Conservation (phyloP, 2,329 filamentous ascomycete species). For the Penicillium sp. region DNA sequence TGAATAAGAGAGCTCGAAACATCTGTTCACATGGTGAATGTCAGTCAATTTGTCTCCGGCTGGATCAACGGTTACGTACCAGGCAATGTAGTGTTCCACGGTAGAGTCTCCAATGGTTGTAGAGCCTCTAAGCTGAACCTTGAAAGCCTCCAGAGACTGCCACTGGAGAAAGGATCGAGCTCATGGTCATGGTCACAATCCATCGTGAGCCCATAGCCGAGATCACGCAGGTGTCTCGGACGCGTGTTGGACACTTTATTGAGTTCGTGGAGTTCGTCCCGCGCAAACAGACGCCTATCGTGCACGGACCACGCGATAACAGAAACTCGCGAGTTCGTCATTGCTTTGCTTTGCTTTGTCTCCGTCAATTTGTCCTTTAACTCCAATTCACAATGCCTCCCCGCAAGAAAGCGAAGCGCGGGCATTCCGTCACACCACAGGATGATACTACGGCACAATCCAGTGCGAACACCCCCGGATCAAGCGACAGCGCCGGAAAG, state of each 20-base stretch:
- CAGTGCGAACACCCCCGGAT: constrained; percentile 25
- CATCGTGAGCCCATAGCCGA: constrained; percentile 25
- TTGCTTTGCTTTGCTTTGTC: not conserved
- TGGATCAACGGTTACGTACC: constrained; percentile 22
- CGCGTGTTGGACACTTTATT: constrained; percentile 6
- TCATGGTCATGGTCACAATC: constrained; percentile 22
- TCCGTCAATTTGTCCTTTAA: not conserved
- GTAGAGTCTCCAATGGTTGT: constrained; percentile 34
- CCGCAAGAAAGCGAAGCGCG: constrained; percentile 60
- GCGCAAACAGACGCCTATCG: constrained; percentile 19
- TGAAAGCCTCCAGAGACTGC: constrained; percentile 37
- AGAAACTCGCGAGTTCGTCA: constrained; percentile 11
- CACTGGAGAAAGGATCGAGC: constrained; percentile 34
- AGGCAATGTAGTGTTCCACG: constrained; percentile 34
- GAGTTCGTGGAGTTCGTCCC: constrained; percentile 11
- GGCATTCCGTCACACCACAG: constrained; percentile 27
- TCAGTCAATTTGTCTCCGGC: not conserved
- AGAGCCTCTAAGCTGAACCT: constrained; percentile 36
- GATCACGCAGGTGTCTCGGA: not conserved
- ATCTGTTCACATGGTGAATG: constrained; percentile 4
- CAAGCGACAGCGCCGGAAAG: constrained; percentile 30
- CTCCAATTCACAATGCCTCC: constrained; percentile 36
- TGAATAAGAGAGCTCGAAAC: constrained; percentile 19
- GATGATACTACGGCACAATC: constrained; percentile 27
- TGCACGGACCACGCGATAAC: constrained; percentile 25